phyloP scores from a whole-genome alignment of 495 filamentous ascomycete species.

The Xylaria curta region DNA sequence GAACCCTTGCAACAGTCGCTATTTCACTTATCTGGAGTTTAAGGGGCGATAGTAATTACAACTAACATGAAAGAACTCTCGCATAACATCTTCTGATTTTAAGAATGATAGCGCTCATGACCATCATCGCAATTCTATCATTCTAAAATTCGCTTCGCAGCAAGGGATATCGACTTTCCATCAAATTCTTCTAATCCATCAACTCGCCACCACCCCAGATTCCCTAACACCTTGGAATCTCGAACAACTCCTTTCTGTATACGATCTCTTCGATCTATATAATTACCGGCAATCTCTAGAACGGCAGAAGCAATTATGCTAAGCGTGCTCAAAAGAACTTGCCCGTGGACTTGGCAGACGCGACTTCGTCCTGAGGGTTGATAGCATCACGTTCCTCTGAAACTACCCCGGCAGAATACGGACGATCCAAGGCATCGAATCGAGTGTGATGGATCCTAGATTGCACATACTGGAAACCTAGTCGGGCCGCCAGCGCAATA shows the following conservation, averaged over 20 bases:
- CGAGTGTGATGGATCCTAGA: conserved; percentile 58
- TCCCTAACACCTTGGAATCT: neutral
- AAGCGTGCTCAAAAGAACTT: conserved; percentile 55
- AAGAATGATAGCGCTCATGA: neutral
- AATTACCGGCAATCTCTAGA: neutral
- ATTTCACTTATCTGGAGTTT: neutral
- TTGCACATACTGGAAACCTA: conserved; percentile 57
- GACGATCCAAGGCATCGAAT: conserved; percentile 70
- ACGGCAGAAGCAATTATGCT: neutral
- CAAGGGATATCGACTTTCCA: neutral
- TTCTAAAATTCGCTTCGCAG: neutral
- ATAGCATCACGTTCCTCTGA: conserved; percentile 35
- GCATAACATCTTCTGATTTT: neutral
- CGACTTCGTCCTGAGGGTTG: conserved; percentile 34
- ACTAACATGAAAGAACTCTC: neutral
- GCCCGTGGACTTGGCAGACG: conserved; percentile 50
- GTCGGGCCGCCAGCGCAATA: conserved; percentile 60
- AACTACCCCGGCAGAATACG: conserved; percentile 46
- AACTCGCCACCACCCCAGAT: neutral
- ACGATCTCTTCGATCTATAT: neutral
- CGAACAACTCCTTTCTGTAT: neutral
- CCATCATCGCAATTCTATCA: neutral
- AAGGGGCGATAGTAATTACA: neutral
- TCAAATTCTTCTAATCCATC: neutral
- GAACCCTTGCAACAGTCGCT: neutral